phyloP scores from a whole-genome alignment of 177 flowering plant genomes.

The Viscum album region DNA sequence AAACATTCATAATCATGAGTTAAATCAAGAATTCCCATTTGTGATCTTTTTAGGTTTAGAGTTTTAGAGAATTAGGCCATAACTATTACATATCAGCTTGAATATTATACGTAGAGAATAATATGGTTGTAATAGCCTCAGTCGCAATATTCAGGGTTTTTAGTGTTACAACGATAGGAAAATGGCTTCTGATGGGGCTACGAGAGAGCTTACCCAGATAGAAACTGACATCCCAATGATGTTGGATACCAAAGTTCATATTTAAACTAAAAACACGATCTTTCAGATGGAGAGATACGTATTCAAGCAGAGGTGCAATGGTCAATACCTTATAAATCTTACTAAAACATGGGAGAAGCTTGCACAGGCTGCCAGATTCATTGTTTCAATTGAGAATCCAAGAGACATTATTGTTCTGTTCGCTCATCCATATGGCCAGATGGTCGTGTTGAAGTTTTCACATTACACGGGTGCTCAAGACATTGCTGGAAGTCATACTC shows the following conservation, averaged over 20 bases:
- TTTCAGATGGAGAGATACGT: slow-evolving; percentile 83
- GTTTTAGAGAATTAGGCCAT: no score
- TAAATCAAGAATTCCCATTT: no score
- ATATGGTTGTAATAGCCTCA: no score
- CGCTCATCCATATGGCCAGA: slow-evolving; percentile 89
- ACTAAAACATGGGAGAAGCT: slow-evolving; percentile 92
- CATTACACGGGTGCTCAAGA: slow-evolving; percentile 77
- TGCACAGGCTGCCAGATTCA: slow-evolving; percentile 71
- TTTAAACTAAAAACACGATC: slow-evolving; percentile 73
- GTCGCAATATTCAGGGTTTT: no score
- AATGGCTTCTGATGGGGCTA: slow-evolving; percentile 16
- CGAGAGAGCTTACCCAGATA: slow-evolving; percentile 34
- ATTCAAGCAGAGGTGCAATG: slow-evolving; percentile 67
- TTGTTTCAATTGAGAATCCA: slow-evolving; percentile 75
- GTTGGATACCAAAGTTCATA: slow-evolving; percentile 69
- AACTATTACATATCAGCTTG: no score
- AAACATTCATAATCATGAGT: no score
- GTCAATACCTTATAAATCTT: slow-evolving; percentile 67
- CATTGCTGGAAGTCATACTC: slow-evolving; percentile 88
- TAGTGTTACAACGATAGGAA: no score
- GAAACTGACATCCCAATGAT: slow-evolving; percentile 75
- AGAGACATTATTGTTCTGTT: slow-evolving; percentile 87
- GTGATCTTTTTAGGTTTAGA: no score
- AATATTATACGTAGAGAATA: no score
- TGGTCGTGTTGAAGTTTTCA: slow-evolving; percentile 84